These are phyloP conservation scores for Boletus reticuloceps DNA, from an alignment of 768 basidiomycete genomes.

Conservation along the genomic window DNA sequence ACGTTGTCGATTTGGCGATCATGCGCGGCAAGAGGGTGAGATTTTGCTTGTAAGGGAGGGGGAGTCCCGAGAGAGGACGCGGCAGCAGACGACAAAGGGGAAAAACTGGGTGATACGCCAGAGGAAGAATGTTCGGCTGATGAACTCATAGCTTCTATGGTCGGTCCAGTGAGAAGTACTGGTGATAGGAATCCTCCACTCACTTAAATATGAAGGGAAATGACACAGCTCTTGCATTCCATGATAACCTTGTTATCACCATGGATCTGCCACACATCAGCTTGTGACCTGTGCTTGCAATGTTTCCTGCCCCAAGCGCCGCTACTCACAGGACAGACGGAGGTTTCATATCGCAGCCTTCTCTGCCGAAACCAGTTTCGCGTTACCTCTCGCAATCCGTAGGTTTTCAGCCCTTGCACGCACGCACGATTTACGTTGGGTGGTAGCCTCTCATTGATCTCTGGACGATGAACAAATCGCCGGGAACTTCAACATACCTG, in stretches of 20 bases:
- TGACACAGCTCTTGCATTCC: background rate
- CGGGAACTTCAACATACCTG: too few species aligned
- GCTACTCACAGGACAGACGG: too few species aligned
- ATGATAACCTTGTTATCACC: background rate
- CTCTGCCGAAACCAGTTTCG: too few species aligned
- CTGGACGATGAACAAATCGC: too few species aligned
- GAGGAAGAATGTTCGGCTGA: background rate
- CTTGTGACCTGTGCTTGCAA: background rate
- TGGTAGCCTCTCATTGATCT: too few species aligned
- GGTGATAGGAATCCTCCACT: background rate
- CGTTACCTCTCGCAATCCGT: too few species aligned
- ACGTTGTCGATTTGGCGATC: slow-evolving; percentile 21
- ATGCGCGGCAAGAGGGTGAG: background rate
- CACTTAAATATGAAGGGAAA: background rate
- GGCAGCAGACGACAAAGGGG: background rate
- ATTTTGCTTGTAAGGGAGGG: slow-evolving; percentile 1
- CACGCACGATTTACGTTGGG: too few species aligned
- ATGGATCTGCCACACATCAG: too few species aligned
- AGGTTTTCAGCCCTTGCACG: too few species aligned
- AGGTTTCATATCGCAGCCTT: too few species aligned
- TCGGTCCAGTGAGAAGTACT: background rate
- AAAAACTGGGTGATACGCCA: background rate
- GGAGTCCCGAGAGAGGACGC: slow-evolving; percentile 1
- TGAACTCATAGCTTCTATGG: background rate
- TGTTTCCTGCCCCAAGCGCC: background rate